Evolutionary conservation across 2,329 filamentous ascomycete genomes (phyloP).

Genomic region (Ophiobolus disseminans): DNA sequence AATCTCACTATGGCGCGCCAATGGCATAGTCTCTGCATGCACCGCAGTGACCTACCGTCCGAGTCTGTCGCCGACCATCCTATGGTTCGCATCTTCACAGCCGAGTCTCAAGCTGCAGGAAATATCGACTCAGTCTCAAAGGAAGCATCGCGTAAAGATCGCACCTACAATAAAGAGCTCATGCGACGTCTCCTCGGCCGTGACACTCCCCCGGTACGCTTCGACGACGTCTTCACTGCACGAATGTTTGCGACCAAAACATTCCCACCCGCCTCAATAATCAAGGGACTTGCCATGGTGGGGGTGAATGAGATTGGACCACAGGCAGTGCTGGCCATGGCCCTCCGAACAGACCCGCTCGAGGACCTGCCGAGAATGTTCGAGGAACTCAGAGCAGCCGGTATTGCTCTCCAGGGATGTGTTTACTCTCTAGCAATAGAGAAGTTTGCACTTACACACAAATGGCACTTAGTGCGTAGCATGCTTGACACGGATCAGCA

Average conservation of each 20-base stretch:
- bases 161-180: conserved; percentile 37
- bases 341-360: conserved; percentile 66
- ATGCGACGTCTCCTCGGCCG: conserved; percentile 49
- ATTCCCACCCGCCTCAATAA: conserved; percentile 74
- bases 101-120: conserved; percentile 23
- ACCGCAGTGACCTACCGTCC: conserved; percentile 48
- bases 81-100: conserved; percentile 38
- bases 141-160: conserved; percentile 10
- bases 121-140: conserved; percentile 8
- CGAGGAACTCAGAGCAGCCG: conserved; percentile 64
- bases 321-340: conserved; percentile 78
- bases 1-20: conserved; percentile 33
- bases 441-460: conserved; percentile 66
- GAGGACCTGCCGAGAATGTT: conserved; percentile 67
- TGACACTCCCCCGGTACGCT: conserved; percentile 53
- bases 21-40: conserved; percentile 53
- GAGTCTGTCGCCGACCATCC: conserved; percentile 38
- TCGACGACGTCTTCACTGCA: conserved; percentile 73
- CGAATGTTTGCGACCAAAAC: conserved; percentile 81
- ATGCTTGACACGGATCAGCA: conserved; percentile 68
- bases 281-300: conserved; percentile 73
- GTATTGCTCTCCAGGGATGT: conserved; percentile 68
- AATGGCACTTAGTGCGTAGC: conserved; percentile 60
- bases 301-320: conserved; percentile 77
- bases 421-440: conserved; percentile 71